Evolutionary conservation across 768 basidiomycete species (phyloP).

Genomic region (Lactarius quietus): DNA sequence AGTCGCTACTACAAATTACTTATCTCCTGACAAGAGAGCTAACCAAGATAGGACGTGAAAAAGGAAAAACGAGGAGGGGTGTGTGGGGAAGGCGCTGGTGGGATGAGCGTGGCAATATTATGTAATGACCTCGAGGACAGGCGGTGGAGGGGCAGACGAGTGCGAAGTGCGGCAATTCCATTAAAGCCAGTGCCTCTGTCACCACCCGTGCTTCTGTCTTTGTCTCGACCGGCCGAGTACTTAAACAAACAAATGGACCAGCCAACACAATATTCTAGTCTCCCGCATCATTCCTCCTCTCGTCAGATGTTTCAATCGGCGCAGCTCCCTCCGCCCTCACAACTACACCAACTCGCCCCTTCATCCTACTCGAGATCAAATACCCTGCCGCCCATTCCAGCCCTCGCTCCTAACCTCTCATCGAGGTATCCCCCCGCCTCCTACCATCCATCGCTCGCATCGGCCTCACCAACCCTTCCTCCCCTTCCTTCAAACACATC

Average conservation of each 20-base stretch:
- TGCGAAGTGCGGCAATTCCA: not conserved
- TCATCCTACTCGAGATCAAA: slow-evolving; percentile 37
- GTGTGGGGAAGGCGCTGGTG: not conserved
- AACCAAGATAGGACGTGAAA: not conserved
- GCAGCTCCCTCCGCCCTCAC: slow-evolving; percentile 44
- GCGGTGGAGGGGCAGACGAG: slow-evolving; percentile 4
- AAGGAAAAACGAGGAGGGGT: not conserved
- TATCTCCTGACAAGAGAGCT: not conserved
- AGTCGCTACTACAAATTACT: not conserved
- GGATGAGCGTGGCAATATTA: slow-evolving; percentile 17
- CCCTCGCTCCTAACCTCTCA: slow-evolving; percentile 29
- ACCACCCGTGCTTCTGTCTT: not conserved
- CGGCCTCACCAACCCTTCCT: slow-evolving; percentile 31
- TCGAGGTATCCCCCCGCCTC: slow-evolving; percentile 36
- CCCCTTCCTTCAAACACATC: slow-evolving; percentile 30
- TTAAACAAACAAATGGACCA: slow-evolving; percentile 31
- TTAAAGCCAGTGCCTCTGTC: slow-evolving; percentile 11
- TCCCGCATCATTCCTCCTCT: slow-evolving; percentile 30
- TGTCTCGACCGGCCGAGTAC: slow-evolving; percentile 15
- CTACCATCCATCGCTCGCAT: slow-evolving; percentile 36
- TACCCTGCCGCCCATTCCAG: slow-evolving; percentile 41
- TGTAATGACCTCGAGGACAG: slow-evolving; percentile 18
- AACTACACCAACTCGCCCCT: slow-evolving; percentile 38
- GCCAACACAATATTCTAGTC: slow-evolving; percentile 27
- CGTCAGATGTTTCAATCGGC: slow-evolving; percentile 41